Percentiles rank a stretch among this genome's conserved stretches.
phyloP scores from a whole-genome alignment of 805 yeast genomes.

The Yamadazyma laniorum region DNA sequence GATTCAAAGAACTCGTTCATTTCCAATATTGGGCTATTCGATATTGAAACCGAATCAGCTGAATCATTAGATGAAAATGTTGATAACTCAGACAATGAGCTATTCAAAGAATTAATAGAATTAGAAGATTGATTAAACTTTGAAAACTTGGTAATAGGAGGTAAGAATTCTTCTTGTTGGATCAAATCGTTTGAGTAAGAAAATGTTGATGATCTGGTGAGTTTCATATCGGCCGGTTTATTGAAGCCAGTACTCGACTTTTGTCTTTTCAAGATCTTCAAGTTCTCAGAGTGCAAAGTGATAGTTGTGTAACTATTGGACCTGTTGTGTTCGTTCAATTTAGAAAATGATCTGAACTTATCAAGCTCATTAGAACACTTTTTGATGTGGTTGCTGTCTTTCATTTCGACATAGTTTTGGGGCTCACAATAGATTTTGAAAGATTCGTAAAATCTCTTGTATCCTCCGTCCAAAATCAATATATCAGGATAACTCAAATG shows the following conservation, averaged over 20 bases:
- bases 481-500: slow-evolving; percentile 83
- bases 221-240: slow-evolving; percentile 8
- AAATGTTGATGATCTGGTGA: slow-evolving; percentile 27
- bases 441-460: slow-evolving; percentile 67
- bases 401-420: slow-evolving; percentile 83
- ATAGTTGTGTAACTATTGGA: slow-evolving; percentile 31
- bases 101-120: slow-evolving; percentile 18
- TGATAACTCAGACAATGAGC: slow-evolving; percentile 20
- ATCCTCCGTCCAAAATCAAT: slow-evolving; percentile 87
- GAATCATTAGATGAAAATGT: slow-evolving; percentile 17
- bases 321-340: slow-evolving; percentile 33
- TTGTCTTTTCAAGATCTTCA: slow-evolving; percentile 34
- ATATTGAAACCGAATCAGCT: slow-evolving; percentile 16
- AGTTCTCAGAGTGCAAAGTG: slow-evolving; percentile 24
- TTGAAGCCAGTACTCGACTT: slow-evolving; percentile 16
- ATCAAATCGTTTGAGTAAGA: slow-evolving; percentile 17
- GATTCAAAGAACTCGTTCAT: slow-evolving; percentile 15
- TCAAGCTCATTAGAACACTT: slow-evolving; percentile 47
- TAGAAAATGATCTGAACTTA: slow-evolving; percentile 43
- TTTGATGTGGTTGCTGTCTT: slow-evolving; percentile 36
- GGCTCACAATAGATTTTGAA: slow-evolving; percentile 66
- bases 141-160: slow-evolving; percentile 27
- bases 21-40: slow-evolving; percentile 25
- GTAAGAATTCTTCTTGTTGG: slow-evolving; percentile 23
- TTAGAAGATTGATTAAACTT: slow-evolving; percentile 14